Evolutionary conservation across 2,329 filamentous ascomycete species (phyloP).

Genomic region (Pestalotiopsis fici): DNA sequence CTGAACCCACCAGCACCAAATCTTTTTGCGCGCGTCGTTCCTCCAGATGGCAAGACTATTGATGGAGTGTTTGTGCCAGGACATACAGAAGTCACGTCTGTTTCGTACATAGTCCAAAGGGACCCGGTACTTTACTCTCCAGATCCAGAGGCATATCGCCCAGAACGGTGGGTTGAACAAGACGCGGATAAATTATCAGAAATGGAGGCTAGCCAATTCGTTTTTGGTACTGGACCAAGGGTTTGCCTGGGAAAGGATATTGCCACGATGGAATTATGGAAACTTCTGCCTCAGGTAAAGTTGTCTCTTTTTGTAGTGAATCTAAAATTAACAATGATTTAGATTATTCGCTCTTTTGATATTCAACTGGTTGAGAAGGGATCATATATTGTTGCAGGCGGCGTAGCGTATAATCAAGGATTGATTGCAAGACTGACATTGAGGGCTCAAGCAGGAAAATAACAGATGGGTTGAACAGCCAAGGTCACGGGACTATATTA

Average conservation of each 20-base stretch:
- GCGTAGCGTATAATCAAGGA: constrained; percentile 18
- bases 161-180: constrained; percentile 31
- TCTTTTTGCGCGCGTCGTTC: constrained; percentile 14
- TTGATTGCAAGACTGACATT: constrained; percentile 3
- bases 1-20: constrained; percentile 15
- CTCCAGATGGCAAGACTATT: constrained; percentile 10
- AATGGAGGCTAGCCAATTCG: constrained; percentile 18
- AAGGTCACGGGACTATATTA: too few relatives aligned
- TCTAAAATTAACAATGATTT: not conserved
- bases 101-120: constrained; percentile 30
- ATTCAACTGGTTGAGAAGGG: constrained; percentile 17
- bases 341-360: constrained; percentile 20
- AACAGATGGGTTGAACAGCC: not conserved
- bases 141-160: constrained; percentile 29
- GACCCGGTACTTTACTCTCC: constrained; percentile 29
- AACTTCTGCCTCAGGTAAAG: constrained; percentile 15
- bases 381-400: constrained; percentile 18
- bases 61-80: constrained; percentile 10
- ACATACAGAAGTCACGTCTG: constrained; percentile 29
- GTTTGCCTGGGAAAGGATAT: constrained; percentile 25
- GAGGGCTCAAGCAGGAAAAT: not conserved
- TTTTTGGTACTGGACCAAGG: constrained; percentile 20
- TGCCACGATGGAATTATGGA: constrained; percentile 22
- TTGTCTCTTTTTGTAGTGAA: not conserved
- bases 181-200: not conserved